Evolutionary conservation across 352 stramenopile genomes (phyloP), one percentile per base, ranked within the genome.

Genomic region (Pythium phragmitis): DNA sequence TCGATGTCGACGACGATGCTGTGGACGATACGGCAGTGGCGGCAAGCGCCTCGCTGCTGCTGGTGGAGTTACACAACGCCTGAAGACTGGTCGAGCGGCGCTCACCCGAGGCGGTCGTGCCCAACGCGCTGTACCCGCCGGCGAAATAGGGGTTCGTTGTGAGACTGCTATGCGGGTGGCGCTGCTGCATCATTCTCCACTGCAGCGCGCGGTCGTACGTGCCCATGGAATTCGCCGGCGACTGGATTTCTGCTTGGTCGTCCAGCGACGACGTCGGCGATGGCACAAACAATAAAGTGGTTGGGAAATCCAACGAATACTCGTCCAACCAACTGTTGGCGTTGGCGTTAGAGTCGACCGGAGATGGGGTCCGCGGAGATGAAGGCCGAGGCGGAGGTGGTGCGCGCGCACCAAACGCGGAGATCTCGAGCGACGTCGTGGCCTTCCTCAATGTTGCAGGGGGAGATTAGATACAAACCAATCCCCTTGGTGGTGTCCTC

Each of bases 201-300:
- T 77, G 68, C n/a, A 70, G 61, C 26, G 80, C 60, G 37, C 77
- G 77, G 63, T 90, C 79, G 73, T 80, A 87, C 36, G 80, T 84
- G 45, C 77, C 81, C 78, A 89, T 87, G 12, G 45, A 54, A 43
- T 3, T 3, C 19, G 19, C 19, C 13, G 54, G 26, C 26, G 26
- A 30, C 26, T 30, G 26, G 26, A 3, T 30, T 30, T 30, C 26
- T 30, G 26, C 26, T 30, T 30, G 37, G 17, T 12, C 42, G 49
- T 41, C 19, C 28, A 26, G 8, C 8, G 52, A 53, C n/a, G 49
- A 57, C 63, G 55, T 48, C 2, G 63, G 54, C 47, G 43, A 48
- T 28, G 63, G 56, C 37, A 64, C 28, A 30, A 50, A 21, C 34
- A 58, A 48, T 16, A 16, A 17, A 12, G 55, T 51, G 21, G 62